phyloP scores from a whole-genome alignment of 2,329 filamentous ascomycete genomes.

The Pseudogymnoascus sp. region DNA sequence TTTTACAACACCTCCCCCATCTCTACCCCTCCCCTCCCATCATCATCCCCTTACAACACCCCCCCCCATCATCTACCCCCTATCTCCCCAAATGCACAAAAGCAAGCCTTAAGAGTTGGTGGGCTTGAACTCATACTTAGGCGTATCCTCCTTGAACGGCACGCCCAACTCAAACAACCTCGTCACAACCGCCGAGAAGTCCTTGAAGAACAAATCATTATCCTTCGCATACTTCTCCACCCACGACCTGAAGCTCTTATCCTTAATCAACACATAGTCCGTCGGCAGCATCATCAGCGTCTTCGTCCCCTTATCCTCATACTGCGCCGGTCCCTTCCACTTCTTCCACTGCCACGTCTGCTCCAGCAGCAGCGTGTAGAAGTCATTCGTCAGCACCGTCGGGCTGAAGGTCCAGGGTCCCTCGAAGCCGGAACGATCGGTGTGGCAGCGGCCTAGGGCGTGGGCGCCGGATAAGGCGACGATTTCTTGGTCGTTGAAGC shows the following conservation, averaged over 20 bases:
- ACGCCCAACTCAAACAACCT: slow-evolving; percentile 93
- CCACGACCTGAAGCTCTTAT: slow-evolving; percentile 73
- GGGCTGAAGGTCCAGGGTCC: slow-evolving; percentile 92
- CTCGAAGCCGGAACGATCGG: slow-evolving; percentile 76
- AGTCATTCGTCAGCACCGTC: slow-evolving; percentile 90
- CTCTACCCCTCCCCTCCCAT: background rate
- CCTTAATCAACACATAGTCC: slow-evolving; percentile 78
- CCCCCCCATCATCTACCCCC: background rate
- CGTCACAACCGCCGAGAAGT: slow-evolving; percentile 69
- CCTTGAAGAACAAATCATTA: slow-evolving; percentile 84
- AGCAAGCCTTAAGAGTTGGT: slow-evolving; percentile 23
- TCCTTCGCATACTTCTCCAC: slow-evolving; percentile 88
- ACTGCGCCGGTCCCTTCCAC: slow-evolving; percentile 84
- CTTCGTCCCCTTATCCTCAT: slow-evolving; percentile 80
- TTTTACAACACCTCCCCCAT: too few species aligned
- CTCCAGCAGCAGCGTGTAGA: slow-evolving; percentile 75
- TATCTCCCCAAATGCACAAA: background rate
- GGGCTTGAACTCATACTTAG: slow-evolving; percentile 56
- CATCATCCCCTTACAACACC: background rate
- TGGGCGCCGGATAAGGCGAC: slow-evolving; percentile 82
- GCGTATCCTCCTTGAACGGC: slow-evolving; percentile 61
- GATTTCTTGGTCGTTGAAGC: slow-evolving; percentile 94
- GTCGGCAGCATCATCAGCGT: slow-evolving; percentile 95
- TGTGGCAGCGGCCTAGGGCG: slow-evolving; percentile 81
- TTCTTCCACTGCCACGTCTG: slow-evolving; percentile 91